A percentile compares a stretch with the other conserved stretches of the same genome.
Evolutionary conservation across 352 stramenopile species (phyloP).

Genomic region (Globisporangium middletonii): DNA sequence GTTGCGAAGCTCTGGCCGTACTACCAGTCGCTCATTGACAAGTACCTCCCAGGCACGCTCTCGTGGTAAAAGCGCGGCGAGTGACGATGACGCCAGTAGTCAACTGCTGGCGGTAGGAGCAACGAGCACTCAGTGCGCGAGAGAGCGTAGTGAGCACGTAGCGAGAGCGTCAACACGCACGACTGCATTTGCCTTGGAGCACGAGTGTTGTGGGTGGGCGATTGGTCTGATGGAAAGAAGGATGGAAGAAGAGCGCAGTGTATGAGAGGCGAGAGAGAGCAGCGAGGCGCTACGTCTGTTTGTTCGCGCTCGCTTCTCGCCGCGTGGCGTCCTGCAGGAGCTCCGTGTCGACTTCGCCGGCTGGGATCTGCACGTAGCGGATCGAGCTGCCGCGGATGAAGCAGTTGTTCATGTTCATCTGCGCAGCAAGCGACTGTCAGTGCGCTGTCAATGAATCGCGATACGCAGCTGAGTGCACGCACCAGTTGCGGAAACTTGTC

Average conservation of each 20-base stretch:
- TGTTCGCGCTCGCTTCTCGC: slow-evolving; percentile 69
- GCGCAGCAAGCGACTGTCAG: too few species aligned
- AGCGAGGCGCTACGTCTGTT: slow-evolving; percentile 34
- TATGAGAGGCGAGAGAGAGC: too few species aligned
- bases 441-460: too few species aligned
- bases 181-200: too few species aligned
- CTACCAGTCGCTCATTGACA: slow-evolving; percentile 90
- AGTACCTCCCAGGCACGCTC: slow-evolving; percentile 81
- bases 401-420: slow-evolving; percentile 96
- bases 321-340: slow-evolving; percentile 85
- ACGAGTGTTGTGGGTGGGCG: too few species aligned
- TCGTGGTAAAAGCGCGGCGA: slow-evolving; percentile 34
- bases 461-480: background rate
- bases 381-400: slow-evolving; percentile 98
- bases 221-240: too few species aligned
- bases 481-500: slow-evolving; percentile 97
- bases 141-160: too few species aligned
- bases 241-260: background rate
- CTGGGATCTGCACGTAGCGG: slow-evolving; percentile 98
- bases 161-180: too few species aligned
- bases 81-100: too few species aligned
- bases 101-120: too few species aligned
- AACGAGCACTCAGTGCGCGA: too few species aligned
- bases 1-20: slow-evolving; percentile 89
- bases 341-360: slow-evolving; percentile 95